Percentiles rank a stretch among this genome's conserved stretches.
Evolutionary conservation across 331 rosid species (phyloP).

Genomic region (Ulmus americana): DNA sequence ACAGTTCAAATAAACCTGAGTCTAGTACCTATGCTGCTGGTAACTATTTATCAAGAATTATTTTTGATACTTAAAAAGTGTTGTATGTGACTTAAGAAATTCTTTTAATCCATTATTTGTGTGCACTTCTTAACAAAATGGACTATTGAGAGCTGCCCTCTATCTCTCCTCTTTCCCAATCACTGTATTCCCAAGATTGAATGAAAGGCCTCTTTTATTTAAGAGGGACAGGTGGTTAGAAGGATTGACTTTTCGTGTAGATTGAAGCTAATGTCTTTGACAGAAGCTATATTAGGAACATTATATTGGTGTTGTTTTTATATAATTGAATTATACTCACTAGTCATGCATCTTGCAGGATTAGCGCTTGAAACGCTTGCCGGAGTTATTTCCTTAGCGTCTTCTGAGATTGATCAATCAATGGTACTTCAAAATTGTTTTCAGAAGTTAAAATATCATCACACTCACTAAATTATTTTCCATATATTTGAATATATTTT

Average conservation of each 20-base stretch:
- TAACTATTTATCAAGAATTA: slow-evolving; percentile 32
- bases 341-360: slow-evolving; percentile 46
- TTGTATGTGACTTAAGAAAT: neutral
- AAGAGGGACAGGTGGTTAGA: neutral
- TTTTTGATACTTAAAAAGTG: neutral
- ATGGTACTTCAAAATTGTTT: slow-evolving; percentile 37
- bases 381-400: slow-evolving; percentile 71
- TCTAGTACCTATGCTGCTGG: slow-evolving; percentile 98
- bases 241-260: neutral
- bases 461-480: neutral
- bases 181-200: neutral
- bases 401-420: slow-evolving; percentile 69
- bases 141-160: neutral
- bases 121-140: neutral
- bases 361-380: slow-evolving; percentile 93
- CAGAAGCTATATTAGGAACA: neutral
- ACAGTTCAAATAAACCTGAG: slow-evolving; percentile 72
- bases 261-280: slow-evolving; percentile 9
- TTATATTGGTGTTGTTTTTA: neutral
- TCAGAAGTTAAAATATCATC: neutral
- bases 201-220: neutral
- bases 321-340: slow-evolving; percentile 13
- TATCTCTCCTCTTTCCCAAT: neutral
- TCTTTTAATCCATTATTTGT: slow-evolving; percentile 3
- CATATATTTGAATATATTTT: neutral